Percentiles rank a stretch among this genome's conserved stretches.
phyloP scores from a whole-genome alignment of 208 protist species.

The Crithidia fasciculata region DNA sequence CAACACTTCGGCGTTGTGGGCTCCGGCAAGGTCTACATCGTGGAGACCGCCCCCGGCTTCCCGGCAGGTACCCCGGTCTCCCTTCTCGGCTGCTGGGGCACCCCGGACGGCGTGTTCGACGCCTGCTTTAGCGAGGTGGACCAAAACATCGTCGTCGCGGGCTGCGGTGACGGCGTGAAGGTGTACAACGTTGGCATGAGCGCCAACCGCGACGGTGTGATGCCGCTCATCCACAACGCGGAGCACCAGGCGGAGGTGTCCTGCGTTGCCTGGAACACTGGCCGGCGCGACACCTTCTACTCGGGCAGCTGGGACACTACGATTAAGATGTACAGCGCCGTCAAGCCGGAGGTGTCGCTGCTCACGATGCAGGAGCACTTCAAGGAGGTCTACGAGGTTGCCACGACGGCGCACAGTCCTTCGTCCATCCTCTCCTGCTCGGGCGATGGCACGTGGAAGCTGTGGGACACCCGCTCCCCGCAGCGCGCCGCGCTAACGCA shows the following conservation, averaged over 20 bases:
- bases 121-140: constrained; percentile 86
- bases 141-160: constrained; percentile 77
- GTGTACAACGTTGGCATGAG: constrained; percentile 81
- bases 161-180: constrained; percentile 89
- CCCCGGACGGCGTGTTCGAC: constrained; percentile 85
- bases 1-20: constrained; percentile 90
- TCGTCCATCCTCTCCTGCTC: constrained; percentile 88
- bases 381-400: constrained; percentile 92
- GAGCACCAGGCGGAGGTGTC: constrained; percentile 88
- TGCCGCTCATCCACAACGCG: constrained; percentile 74
- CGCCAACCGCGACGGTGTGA: constrained; percentile 76
- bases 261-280: constrained; percentile 77
- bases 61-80: constrained; percentile 53
- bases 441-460: constrained; percentile 90
- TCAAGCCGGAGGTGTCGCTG: constrained; percentile 59
- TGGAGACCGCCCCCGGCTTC: constrained; percentile 69
- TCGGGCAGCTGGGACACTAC: constrained; percentile 87
- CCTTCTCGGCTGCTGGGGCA: constrained; percentile 84
- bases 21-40: constrained; percentile 89
- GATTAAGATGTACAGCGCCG: constrained; percentile 82
- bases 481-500: constrained; percentile 78
- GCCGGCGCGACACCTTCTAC: constrained; percentile 75
- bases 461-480: constrained; percentile 84
- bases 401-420: constrained; percentile 70
- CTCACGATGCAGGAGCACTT: constrained; percentile 82